Conservation (phyloP, 73 alveolate species). For the Symbiodinium pilosum region DNA sequence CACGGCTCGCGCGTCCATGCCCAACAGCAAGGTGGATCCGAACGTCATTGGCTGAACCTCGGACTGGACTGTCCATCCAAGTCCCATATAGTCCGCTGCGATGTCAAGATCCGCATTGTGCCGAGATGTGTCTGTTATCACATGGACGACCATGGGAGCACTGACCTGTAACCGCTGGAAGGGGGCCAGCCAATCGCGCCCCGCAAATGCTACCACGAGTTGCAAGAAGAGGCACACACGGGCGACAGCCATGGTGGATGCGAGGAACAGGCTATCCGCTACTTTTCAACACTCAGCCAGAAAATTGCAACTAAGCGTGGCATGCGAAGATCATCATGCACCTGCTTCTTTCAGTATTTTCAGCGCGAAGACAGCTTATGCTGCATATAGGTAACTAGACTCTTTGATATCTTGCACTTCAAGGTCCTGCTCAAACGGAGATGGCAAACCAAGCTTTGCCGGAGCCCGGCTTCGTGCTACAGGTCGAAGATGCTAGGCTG, state of each 20-base stretch:
- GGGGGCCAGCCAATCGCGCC: neutral
- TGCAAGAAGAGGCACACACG: neutral
- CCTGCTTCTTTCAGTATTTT: too few species aligned
- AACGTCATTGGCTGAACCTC: neutral
- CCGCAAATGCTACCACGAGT: neutral
- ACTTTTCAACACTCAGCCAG: neutral
- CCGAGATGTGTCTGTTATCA: neutral
- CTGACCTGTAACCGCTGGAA: neutral
- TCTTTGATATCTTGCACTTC: too few species aligned
- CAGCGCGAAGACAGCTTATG: too few species aligned
- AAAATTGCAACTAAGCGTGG: too few species aligned
- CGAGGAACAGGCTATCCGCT: neutral
- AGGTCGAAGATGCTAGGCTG: too few species aligned
- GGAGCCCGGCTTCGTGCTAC: too few species aligned
- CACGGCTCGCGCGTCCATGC: neutral
- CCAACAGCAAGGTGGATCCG: neutral
- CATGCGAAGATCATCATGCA: too few species aligned
- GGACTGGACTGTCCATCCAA: neutral
- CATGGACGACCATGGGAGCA: neutral
- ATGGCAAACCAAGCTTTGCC: too few species aligned
- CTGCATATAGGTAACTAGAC: too few species aligned
- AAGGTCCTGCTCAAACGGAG: too few species aligned
- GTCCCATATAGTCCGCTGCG: neutral
- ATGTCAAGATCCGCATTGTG: neutral
- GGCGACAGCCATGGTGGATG: neutral